These are phyloP conservation scores for Apiospora marii DNA, from an alignment of 2,329 filamentous ascomycete species.

Conservation along the genomic window DNA sequence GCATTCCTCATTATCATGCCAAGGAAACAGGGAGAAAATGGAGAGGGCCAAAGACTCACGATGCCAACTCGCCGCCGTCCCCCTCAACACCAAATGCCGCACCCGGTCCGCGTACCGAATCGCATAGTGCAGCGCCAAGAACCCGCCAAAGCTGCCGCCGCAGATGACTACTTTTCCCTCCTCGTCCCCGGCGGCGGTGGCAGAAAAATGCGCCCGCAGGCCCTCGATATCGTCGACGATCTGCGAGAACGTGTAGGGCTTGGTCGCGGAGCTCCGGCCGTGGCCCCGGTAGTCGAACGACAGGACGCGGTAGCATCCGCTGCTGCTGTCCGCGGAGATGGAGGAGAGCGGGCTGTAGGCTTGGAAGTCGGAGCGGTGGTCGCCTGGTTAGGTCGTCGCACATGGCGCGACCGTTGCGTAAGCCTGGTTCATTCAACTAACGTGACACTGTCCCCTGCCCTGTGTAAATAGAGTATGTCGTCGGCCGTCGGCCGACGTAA, in stretches of 20 bases:
- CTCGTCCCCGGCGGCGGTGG: conserved; percentile 27
- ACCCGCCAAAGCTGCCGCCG: conserved; percentile 50
- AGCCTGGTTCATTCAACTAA: too few relatives aligned
- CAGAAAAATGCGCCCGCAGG: conserved; percentile 39
- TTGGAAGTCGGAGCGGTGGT: conserved; percentile 45
- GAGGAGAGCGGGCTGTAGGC: conserved; percentile 41
- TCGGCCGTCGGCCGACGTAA: neutral
- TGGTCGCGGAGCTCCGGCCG: conserved; percentile 44
- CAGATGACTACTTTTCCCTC: conserved; percentile 42
- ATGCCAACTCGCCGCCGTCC: conserved; percentile 47
- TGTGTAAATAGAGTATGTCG: neutral
- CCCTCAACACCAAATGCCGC: conserved; percentile 45
- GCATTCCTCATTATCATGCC: neutral
- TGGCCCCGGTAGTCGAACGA: conserved; percentile 49
- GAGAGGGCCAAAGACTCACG: conserved; percentile 36
- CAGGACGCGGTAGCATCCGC: conserved; percentile 38
- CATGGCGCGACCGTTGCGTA: neutral
- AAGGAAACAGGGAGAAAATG: neutral
- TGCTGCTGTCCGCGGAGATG: neutral
- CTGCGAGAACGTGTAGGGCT: conserved; percentile 46
- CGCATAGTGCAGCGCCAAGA: conserved; percentile 48
- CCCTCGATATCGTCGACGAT: conserved; percentile 48
- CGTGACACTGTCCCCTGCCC: too few relatives aligned
- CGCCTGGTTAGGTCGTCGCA: conserved; percentile 32
- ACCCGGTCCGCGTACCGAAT: conserved; percentile 45